Base-by-base conservation (phyloP, 345 rosid species). In the Boechera divaricarpa region DNA sequence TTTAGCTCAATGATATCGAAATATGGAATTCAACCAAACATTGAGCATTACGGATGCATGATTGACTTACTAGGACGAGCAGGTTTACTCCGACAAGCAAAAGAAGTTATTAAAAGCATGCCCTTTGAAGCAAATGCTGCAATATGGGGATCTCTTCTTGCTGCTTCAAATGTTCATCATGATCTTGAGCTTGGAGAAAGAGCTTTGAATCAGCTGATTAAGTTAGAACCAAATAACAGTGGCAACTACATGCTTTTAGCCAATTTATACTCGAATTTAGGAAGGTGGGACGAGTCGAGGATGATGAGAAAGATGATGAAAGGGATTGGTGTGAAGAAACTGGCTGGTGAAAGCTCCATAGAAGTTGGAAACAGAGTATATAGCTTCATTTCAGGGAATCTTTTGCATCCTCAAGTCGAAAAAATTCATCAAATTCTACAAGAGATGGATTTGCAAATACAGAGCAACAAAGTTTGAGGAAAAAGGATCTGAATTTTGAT, bases 141-240 rank as follows among this genome's bases (percentile, higher is more conserved):
- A 51, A 83, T 90, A 70, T 91, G 96, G 94, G 97, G 92, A 44
- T 88, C 96, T 29, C 86, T 91, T 68, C 97, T 91, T 62, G 87
- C 91, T 68, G 86, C 92, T 73, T 82, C 96, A 18, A 82, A 73
- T 75, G 83, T 79, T 62, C 85, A 90, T 82, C 86, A 82, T 24
- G 83, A 88, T 72, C 77, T 80, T 61, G 77, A 81, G 77, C 83
- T 90, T 15, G 96, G 88, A 63, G 92, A 85, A 79, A 63, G 61
- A 61, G 90, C 96, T 49, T 53, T 90, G 83, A 78, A 44, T 57
- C 85, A 85, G 70, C 74, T 91, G 67, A 70, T 83, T 35, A 53
- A 60, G 82, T 52, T 93, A 76, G 98, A 93, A 81, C 94, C 94
- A 29, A 52, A 83, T 70, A 91, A 88, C 77, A 86, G 95, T 70